These are phyloP conservation scores for Apiotrichum gracile DNA, from an alignment of 1,284 basidiomycete genomes.

Conservation along the genomic window DNA sequence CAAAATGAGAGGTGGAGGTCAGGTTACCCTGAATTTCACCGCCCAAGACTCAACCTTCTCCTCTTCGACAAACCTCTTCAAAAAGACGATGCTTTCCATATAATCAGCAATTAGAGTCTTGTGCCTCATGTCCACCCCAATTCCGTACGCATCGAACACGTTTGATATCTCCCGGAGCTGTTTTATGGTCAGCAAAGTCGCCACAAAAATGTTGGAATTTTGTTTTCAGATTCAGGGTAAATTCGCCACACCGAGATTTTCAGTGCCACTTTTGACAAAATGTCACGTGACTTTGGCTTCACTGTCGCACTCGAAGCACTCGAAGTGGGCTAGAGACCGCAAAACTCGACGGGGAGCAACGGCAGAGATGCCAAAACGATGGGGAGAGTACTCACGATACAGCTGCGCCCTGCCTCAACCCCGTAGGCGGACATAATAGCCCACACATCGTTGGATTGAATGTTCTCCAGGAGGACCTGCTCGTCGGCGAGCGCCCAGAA, in stretches of 20 bases:
- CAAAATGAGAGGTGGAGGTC: too few species aligned
- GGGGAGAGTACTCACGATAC: conserved; percentile 54
- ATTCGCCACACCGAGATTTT: too few species aligned
- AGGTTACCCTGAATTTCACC: too few species aligned
- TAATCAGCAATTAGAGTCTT: conserved; percentile 97
- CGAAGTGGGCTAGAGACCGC: too few species aligned
- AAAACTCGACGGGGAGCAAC: too few species aligned
- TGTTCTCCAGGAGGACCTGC: conserved; percentile 73
- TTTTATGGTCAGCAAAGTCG: neutral
- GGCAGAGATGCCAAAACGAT: too few species aligned
- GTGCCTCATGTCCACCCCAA: conserved; percentile 91
- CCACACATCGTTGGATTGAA: conserved; percentile 95
- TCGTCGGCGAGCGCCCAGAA: conserved; percentile 80
- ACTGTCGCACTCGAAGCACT: too few species aligned
- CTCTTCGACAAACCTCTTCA: too few species aligned
- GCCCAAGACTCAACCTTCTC: too few species aligned
- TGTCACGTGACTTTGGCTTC: too few species aligned
- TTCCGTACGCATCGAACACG: conserved; percentile 96
- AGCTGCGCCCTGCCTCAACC: conserved; percentile 91
- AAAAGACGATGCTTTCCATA: too few species aligned
- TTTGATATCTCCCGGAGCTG: conserved; percentile 68
- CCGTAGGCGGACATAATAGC: conserved; percentile 89
- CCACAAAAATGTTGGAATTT: neutral
- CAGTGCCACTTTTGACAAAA: too few species aligned
- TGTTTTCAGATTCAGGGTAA: neutral